Evolutionary conservation across 345 rosid genomes (phyloP).

Genomic region (Salix brachista): DNA sequence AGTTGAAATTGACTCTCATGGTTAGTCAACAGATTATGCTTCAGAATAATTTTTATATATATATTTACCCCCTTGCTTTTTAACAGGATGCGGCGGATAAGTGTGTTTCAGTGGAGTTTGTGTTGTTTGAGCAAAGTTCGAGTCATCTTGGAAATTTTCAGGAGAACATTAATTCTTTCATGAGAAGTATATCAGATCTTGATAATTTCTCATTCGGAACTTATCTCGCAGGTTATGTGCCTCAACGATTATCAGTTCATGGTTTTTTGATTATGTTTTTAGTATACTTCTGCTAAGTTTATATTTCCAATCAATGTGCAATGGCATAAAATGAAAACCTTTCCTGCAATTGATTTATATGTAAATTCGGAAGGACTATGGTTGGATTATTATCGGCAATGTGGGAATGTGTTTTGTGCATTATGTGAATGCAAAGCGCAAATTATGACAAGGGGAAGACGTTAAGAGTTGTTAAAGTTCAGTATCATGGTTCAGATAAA

Average conservation of each 20-base stretch:
- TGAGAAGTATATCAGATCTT: constrained; percentile 63
- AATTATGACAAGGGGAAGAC: too few relatives aligned
- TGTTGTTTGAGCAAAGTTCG: constrained; percentile 53
- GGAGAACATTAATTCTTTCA: constrained; percentile 46
- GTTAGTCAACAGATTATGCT: constrained; percentile 32
- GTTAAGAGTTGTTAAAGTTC: too few relatives aligned
- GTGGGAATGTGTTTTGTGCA: too few relatives aligned
- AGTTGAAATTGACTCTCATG: constrained; percentile 46
- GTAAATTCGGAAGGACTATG: too few relatives aligned
- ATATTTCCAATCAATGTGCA: too few relatives aligned
- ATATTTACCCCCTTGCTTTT: not conserved
- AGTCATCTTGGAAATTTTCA: constrained; percentile 46
- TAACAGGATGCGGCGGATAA: constrained; percentile 76
- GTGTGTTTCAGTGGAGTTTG: constrained; percentile 70
- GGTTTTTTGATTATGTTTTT: too few relatives aligned
- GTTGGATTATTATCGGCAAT: too few relatives aligned
- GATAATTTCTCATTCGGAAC: constrained; percentile 71
- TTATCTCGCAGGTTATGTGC: constrained; percentile 54
- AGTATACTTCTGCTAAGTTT: too few relatives aligned
- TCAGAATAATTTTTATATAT: not conserved
- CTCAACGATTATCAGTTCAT: not conserved
- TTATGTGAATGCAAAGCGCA: too few relatives aligned
- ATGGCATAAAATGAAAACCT: too few relatives aligned
- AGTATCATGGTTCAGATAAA: too few relatives aligned
- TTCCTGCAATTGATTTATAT: too few relatives aligned